These are phyloP conservation scores for Globisporangium cystogenes DNA, from an alignment of 352 stramenopile species.

Conservation along the genomic window DNA sequence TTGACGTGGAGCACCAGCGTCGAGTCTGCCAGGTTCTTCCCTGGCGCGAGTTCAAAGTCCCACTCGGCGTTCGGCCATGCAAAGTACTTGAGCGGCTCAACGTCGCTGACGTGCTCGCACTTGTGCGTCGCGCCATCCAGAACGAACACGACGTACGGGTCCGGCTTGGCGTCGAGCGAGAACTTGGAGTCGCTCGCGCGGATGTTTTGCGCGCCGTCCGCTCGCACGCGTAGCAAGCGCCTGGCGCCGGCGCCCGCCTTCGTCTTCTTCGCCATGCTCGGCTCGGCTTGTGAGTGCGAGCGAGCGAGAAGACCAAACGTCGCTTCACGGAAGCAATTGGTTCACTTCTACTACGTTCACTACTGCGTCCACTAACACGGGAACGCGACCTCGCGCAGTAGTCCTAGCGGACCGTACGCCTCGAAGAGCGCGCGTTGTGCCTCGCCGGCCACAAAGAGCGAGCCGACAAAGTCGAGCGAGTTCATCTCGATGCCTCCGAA, in stretches of 20 bases:
- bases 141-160: conserved; percentile 41
- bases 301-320: too few species aligned
- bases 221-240: conserved; percentile 23
- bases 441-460: conserved; percentile 64
- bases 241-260: neutral
- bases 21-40: conserved; percentile 7
- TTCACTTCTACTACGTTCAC: too few species aligned
- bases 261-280: conserved; percentile 4
- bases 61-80: conserved; percentile 30
- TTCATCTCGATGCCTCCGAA: conserved; percentile 77
- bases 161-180: conserved; percentile 29
- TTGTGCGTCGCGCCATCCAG: conserved; percentile 20
- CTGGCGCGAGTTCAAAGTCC: conserved; percentile 27
- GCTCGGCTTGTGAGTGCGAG: too few species aligned
- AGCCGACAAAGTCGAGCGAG: conserved; percentile 78
- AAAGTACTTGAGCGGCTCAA: conserved; percentile 40
- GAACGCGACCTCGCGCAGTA: conserved; percentile 65
- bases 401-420: conserved; percentile 33
- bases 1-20: conserved; percentile 35
- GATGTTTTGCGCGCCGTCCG: conserved; percentile 31
- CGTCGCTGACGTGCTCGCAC: conserved; percentile 30
- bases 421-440: conserved; percentile 54
- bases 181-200: conserved; percentile 21
- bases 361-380: conserved; percentile 6
- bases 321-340: too few species aligned